A percentile compares a stretch with the other conserved stretches of the same genome.
Evolutionary conservation across 2,329 filamentous ascomycete genomes (phyloP).

Genomic region (Xylaria sp.): DNA sequence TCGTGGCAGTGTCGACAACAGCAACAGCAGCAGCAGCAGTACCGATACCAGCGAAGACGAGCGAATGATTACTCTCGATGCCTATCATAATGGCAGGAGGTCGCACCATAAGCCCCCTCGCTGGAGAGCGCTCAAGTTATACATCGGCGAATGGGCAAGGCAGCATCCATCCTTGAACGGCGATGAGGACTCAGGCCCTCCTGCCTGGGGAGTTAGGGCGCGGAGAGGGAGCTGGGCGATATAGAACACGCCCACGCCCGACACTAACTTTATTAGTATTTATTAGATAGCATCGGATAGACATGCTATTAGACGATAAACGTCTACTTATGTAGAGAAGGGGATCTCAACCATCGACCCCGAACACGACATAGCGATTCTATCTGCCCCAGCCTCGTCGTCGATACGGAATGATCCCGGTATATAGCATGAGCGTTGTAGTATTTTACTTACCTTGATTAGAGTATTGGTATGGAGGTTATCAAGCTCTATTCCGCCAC

Average conservation of each 20-base stretch:
- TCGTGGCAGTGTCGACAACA: conserved; percentile 17
- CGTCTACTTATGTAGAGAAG: conserved; percentile 3
- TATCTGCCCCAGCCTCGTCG: background rate
- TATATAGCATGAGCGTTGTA: conserved; percentile 12
- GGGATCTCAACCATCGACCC: conserved; percentile 5
- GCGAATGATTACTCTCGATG: conserved; percentile 42
- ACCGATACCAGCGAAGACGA: conserved; percentile 38
- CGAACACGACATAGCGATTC: background rate
- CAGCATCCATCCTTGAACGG: conserved; percentile 78
- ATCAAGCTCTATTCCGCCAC: background rate
- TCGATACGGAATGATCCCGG: conserved; percentile 1
- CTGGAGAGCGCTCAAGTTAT: conserved; percentile 83
- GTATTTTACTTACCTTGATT: conserved; percentile 1
- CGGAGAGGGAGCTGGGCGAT: conserved; percentile 76
- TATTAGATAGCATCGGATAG: conserved; percentile 15
- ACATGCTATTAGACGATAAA: conserved; percentile 14
- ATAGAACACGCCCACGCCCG: conserved; percentile 40
- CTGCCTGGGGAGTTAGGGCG: conserved; percentile 71
- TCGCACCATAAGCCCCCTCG: conserved; percentile 57
- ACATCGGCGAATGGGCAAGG: conserved; percentile 87
- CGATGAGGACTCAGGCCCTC: conserved; percentile 62
- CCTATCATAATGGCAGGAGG: conserved; percentile 52
- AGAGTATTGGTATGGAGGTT: background rate
- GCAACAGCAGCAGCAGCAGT: conserved; percentile 24
- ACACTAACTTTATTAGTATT: conserved; percentile 5